Percentiles rank a stretch among this genome's conserved stretches.
Conservation (phyloP, 2,329 filamentous ascomycete genomes). For the Epicoccum nigrum region DNA sequence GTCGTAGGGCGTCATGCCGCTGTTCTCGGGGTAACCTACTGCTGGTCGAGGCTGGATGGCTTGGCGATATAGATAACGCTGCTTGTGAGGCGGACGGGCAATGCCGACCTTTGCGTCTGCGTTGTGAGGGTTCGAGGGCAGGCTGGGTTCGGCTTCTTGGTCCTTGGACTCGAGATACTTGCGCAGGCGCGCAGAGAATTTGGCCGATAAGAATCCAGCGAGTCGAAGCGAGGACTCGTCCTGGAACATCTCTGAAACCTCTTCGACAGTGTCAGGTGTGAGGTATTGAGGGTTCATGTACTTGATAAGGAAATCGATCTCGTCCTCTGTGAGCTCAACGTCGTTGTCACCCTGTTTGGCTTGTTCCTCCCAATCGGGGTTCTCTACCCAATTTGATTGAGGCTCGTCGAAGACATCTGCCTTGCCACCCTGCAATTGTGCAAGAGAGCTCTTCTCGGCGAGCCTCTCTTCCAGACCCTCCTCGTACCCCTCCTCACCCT, state of each 20-base stretch:
- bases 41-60: slow-evolving; percentile 49
- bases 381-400: slow-evolving; percentile 62
- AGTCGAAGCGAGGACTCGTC: slow-evolving; percentile 85
- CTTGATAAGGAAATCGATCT: slow-evolving; percentile 87
- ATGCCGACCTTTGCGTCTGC: slow-evolving; percentile 59
- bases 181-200: slow-evolving; percentile 75
- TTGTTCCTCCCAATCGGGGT: slow-evolving; percentile 42
- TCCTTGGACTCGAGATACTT: slow-evolving; percentile 68
- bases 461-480: slow-evolving; percentile 86
- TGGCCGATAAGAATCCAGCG: slow-evolving; percentile 76
- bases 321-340: slow-evolving; percentile 70
- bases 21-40: slow-evolving; percentile 42
- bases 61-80: slow-evolving; percentile 85
- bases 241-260: slow-evolving; percentile 78
- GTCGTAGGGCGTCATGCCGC: slow-evolving; percentile 59
- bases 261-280: slow-evolving; percentile 86
- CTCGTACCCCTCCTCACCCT: slow-evolving; percentile 90
- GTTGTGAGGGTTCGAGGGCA: slow-evolving; percentile 41
- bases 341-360: slow-evolving; percentile 54
- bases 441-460: slow-evolving; percentile 86
- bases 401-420: slow-evolving; percentile 89
- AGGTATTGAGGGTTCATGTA: slow-evolving; percentile 91
- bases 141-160: slow-evolving; percentile 53
- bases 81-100: slow-evolving; percentile 90
- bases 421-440: slow-evolving; percentile 84